Evolutionary conservation across 176 grass and related monocot species (phyloP), one percentile per base, ranked within the genome.

Genomic region (Thinopyrum elongatum): DNA sequence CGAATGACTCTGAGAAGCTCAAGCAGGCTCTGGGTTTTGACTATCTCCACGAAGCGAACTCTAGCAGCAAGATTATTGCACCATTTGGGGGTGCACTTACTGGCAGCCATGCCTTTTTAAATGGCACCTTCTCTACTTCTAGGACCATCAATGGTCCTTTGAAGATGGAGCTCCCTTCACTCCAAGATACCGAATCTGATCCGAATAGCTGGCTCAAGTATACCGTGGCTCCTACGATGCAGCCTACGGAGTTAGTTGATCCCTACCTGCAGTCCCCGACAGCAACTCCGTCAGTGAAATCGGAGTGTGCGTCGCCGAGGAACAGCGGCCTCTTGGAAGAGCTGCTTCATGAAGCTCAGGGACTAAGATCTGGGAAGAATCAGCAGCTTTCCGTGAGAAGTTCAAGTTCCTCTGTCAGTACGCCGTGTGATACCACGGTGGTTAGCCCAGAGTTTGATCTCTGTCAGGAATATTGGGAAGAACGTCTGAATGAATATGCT

Each of bases 101-200:
- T 78, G 90, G 93, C 83, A 91, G 92, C 88, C 91, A 94, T 95
- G 88, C 92, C 94, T 77, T 92, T 92, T 66, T 92, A 92, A 91
- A 93, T 93, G 94, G 92, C 92, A 99, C 81, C 61, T 88, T 91
- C 92, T 96, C 94, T 88, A 82, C 94, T 94, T 96, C 92, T 87
- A 91, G 90, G 90, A 78, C 92, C 92, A 78, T 41, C 83, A 84
- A 58, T 91, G 87, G 89, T 90, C 72, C 90, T 80, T 82, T 84
- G 92, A 94, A 99, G 97, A 90, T 88, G 90, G 97, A 99, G 97
- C 97, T 99, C 97, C 97, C 97, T 99, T 99, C 93, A 99, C 90
- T 96, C 97, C 97, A 99, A 99, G 92, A 96, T 99, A 89, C 88
- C 30, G 90, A 94, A 91, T 91, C 93, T 75, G 91, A 98, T 73